Conservation (phyloP, 345 rosid species). For the Eucalyptus curtisii region DNA sequence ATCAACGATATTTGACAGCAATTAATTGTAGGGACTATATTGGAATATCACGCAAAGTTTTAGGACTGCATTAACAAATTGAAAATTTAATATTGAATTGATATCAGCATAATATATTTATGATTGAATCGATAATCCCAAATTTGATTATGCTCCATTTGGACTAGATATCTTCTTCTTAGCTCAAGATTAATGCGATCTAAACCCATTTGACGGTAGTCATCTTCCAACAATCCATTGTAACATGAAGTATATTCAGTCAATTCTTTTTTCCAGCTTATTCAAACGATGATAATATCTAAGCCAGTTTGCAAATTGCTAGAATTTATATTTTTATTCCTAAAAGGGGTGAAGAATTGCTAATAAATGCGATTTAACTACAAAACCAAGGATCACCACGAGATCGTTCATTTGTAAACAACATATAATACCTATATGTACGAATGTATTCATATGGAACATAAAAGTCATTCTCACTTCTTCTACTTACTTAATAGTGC, state of each 20-base stretch:
- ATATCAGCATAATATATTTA: too few species aligned
- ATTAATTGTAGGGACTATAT: too few species aligned
- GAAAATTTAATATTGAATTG: accelerated
- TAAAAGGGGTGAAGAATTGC: not conserved
- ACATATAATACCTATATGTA: not conserved
- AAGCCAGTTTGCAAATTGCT: not conserved
- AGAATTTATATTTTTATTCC: not conserved
- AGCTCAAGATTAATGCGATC: not conserved
- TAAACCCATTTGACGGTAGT: not conserved
- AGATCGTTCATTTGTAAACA: not conserved
- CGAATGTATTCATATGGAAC: not conserved
- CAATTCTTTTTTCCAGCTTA: not conserved
- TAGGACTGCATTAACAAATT: not conserved
- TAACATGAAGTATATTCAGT: not conserved
- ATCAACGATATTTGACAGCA: too few species aligned
- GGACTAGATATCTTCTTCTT: not conserved
- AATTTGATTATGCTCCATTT: not conserved
- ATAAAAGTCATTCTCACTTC: not conserved
- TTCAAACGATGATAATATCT: not conserved
- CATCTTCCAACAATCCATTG: not conserved
- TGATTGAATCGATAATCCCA: too few species aligned
- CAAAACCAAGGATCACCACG: not conserved
- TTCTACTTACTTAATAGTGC: not conserved
- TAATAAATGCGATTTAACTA: not conserved
- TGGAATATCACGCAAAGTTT: too few species aligned